These are phyloP conservation scores for Bipolaris gigantea DNA, from an alignment of 2,329 filamentous ascomycete species.

Conservation along the genomic window DNA sequence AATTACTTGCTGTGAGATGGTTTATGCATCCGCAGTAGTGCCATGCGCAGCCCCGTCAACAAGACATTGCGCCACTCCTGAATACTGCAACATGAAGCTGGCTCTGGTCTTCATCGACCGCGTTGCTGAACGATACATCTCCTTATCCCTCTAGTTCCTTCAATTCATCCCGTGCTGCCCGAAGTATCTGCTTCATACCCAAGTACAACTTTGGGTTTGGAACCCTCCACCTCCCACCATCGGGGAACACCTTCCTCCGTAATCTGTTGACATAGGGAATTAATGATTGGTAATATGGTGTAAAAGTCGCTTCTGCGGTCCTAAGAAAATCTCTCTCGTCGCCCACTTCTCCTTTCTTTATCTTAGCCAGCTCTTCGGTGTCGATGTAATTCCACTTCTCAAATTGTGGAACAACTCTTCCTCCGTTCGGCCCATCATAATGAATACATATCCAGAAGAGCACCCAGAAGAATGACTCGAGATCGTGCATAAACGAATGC, in stretches of 20 bases:
- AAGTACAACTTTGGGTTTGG: conserved; percentile 10
- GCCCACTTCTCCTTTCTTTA: conserved; percentile 35
- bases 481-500: conserved; percentile 53
- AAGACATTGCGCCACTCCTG: no score
- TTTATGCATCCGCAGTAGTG: no score
- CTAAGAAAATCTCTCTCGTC: conserved; percentile 36
- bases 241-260: conserved; percentile 42
- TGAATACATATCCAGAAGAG: conserved; percentile 53
- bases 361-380: background rate
- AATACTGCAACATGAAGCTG: no score
- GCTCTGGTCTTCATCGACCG: no score
- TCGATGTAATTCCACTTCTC: conserved; percentile 44
- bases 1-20: no score
- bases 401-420: conserved; percentile 29
- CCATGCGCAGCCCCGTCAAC: no score
- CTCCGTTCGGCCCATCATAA: conserved; percentile 40
- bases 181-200: background rate
- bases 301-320: conserved; percentile 41
- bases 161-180: background rate
- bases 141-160: background rate
- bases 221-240: conserved; percentile 18
- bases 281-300: background rate
- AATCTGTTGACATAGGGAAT: conserved; percentile 46
- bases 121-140: conserved; percentile 1
- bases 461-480: conserved; percentile 56